Conservation (phyloP, 805 yeast species). For the Barnettozyma californica region DNA sequence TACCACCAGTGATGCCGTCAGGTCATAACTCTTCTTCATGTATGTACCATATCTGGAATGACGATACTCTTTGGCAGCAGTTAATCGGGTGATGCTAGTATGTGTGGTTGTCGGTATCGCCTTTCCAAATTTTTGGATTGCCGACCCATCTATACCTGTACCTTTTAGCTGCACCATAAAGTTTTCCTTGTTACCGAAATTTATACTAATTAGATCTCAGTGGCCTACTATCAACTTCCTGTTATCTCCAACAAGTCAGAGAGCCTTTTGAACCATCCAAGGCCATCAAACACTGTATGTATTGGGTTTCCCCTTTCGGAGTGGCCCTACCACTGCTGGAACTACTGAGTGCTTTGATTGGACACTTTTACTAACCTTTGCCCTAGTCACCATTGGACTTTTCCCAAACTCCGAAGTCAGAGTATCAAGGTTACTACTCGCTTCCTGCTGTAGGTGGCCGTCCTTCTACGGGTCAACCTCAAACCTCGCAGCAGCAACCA, state of each 20-base stretch:
- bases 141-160: background rate
- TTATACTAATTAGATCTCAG: background rate
- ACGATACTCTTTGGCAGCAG: background rate
- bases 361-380: background rate
- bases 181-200: no score
- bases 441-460: background rate
- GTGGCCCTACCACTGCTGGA: background rate
- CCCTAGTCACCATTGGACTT: slow-evolving; percentile 12
- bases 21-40: slow-evolving; percentile 1
- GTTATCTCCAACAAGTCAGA: background rate
- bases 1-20: slow-evolving; percentile 1
- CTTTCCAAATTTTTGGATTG: background rate
- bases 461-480: slow-evolving; percentile 9
- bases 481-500: slow-evolving; percentile 18
- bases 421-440: slow-evolving; percentile 1
- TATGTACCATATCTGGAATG: background rate
- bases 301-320: no score
- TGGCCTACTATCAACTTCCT: slow-evolving; percentile 8
- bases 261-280: background rate
- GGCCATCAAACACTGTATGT: slow-evolving; percentile 13
- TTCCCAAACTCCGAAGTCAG: slow-evolving; percentile 3
- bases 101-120: background rate
- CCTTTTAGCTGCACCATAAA: background rate
- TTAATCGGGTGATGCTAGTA: background rate
- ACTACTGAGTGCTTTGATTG: background rate